Base-by-base conservation (phyloP, 352 stramenopile species). In the Phytopythium helicoides region DNA sequence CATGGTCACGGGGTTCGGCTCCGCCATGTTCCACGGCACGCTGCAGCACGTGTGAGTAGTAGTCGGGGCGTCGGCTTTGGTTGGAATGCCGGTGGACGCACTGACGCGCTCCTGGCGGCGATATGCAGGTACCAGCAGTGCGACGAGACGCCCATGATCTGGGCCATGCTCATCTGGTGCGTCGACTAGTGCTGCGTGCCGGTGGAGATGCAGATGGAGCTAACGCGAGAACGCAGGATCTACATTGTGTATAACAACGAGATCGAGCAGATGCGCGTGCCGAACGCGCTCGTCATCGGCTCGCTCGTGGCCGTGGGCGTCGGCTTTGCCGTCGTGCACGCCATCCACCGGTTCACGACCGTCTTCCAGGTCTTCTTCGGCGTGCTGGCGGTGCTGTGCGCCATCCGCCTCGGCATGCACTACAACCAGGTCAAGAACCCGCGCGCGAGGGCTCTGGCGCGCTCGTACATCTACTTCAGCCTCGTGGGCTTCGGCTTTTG, bases 91-190 rank as follows among this genome's bases (percentile, higher is more conserved):
- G n/a, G n/a, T n/a, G n/a, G n/a, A 73, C 34, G 66, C 63, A 25
- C 3, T 39, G 26, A 28, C 15, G 18, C 7, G 10, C 23, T 14
- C 16, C 6, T 23, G 41, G 11, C 45, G 47, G 33, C 6, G 33
- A 6, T 21, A 6, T 26, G 51, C 52, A 76, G 64, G 9, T 67
- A 87, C 37, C 84, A 94, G 61, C 84, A 92, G 52, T 90, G 71
- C 26, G 84, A 94, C 51, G 84, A 94, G 64, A 91, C 81, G 52
- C 84, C 84, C 16, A 94, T 92, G 82, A 72, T 95, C 46, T 95
- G 80, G 79, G 79, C 76, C 44, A 81, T 92, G 44, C 62, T 95
- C 22, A 61, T 74, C 25, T 92, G 81, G 71, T 84, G 62, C 47
- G 56, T 62, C 4, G n/a, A n/a, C n/a, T n/a, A n/a, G n/a, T n/a